A percentile compares a stretch with the other conserved stretches of the same genome.
Evolutionary conservation across 176 grass and related monocot genomes (phyloP).

Genomic region (Hordeum vulgare): MorexV3_pseudomolecules_assembly NC_058518.1:267804889-267805388

Average conservation of each 20-base stretch:
- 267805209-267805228: conserved; percentile 19
- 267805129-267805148: not conserved
- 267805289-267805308: not conserved
- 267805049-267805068: not conserved
- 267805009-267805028: not conserved
- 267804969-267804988: conserved; percentile 53
- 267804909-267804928: conserved; percentile 95
- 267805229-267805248: not conserved
- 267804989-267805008: conserved; percentile 3
- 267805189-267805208: not conserved
- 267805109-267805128: not conserved
- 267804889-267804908: conserved; percentile 70
- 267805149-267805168: not conserved
- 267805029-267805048: not conserved
- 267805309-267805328: not conserved
- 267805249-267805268: not conserved
- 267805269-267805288: not conserved
- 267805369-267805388: not conserved
- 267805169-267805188: not conserved
- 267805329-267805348: not conserved
- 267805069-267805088: conserved; percentile 1
- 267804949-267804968: conserved; percentile 98
- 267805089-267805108: conserved; percentile 3
- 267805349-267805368: not conserved
- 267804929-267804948: conserved; percentile 93